These are phyloP conservation scores for Physcia stellaris DNA, from an alignment of 495 filamentous ascomycete species.

Conservation along the genomic window DNA sequence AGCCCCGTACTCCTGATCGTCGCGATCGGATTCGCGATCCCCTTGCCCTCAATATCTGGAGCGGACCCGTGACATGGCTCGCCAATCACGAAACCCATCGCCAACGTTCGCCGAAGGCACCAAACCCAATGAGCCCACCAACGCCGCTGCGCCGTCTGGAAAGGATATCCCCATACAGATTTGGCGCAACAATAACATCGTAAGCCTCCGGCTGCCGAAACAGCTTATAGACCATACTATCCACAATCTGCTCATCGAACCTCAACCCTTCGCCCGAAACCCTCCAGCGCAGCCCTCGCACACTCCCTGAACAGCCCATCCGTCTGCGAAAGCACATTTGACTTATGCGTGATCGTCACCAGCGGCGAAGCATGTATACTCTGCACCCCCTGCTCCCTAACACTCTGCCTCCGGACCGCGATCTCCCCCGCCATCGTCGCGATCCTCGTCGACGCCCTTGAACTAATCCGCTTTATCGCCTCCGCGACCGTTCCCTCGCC, in stretches of 20 bases:
- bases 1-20: slow-evolving; percentile 81
- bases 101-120: slow-evolving; percentile 94
- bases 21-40: slow-evolving; percentile 92
- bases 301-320: slow-evolving; percentile 90
- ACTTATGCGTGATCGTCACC: slow-evolving; percentile 97
- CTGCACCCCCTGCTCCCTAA: slow-evolving; percentile 39
- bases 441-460: slow-evolving; percentile 69
- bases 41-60: slow-evolving; percentile 86
- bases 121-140: slow-evolving; percentile 86
- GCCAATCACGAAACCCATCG: slow-evolving; percentile 84
- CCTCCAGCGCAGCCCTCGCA: slow-evolving; percentile 54
- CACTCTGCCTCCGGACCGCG: slow-evolving; percentile 70
- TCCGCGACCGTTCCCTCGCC: slow-evolving; percentile 73
- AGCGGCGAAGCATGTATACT: slow-evolving; percentile 40
- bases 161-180: slow-evolving; percentile 94
- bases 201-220: slow-evolving; percentile 89
- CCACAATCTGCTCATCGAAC: slow-evolving; percentile 96
- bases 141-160: slow-evolving; percentile 89
- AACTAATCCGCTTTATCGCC: slow-evolving; percentile 92
- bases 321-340: slow-evolving; percentile 91
- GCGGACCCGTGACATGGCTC: slow-evolving; percentile 96
- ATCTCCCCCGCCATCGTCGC: slow-evolving; percentile 90
- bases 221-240: slow-evolving; percentile 98
- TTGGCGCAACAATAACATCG: slow-evolving; percentile 96
- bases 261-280: slow-evolving; percentile 38